Conservation (phyloP, 2,329 filamentous ascomycete genomes). For the Paraconiothyrium sp. region DNA sequence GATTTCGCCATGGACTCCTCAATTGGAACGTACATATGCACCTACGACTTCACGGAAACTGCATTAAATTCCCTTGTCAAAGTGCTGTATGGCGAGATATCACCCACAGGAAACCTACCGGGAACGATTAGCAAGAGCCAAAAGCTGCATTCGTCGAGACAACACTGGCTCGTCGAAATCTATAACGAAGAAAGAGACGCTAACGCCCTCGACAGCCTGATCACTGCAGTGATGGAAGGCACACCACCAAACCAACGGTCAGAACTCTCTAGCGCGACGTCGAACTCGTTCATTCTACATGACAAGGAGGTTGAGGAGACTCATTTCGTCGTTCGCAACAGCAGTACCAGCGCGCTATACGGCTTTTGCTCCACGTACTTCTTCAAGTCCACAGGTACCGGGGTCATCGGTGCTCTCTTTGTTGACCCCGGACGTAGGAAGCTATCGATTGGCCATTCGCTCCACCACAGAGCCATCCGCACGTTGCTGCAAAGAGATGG, state of each 20-base stretch:
- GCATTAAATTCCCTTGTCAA: conserved; percentile 86
- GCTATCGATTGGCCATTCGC: conserved; percentile 87
- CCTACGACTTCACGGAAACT: conserved; percentile 94
- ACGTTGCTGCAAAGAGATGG: conserved; percentile 75
- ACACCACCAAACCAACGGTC: conserved; percentile 73
- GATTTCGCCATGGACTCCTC: conserved; percentile 93
- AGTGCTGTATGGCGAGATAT: conserved; percentile 80
- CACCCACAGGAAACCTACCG: conserved; percentile 65
- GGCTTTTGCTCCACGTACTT: conserved; percentile 93
- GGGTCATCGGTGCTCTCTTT: conserved; percentile 85
- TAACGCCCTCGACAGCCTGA: conserved; percentile 76
- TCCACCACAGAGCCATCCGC: conserved; percentile 85
- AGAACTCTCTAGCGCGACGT: conserved; percentile 73
- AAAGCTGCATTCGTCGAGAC: conserved; percentile 86
- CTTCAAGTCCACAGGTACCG: conserved; percentile 72
- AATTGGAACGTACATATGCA: conserved; percentile 93
- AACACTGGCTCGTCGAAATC: conserved; percentile 92
- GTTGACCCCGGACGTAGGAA: conserved; percentile 88
- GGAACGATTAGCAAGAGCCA: conserved; percentile 86
- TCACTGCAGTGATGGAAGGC: conserved; percentile 73
- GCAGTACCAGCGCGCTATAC: conserved; percentile 88
- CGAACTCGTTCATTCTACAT: conserved; percentile 78
- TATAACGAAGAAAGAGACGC: conserved; percentile 84
- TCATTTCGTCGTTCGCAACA: conserved; percentile 93
- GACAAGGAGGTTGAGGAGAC: conserved; percentile 77